These are phyloP conservation scores for Arctium lappa DNA, from an alignment of 129 eudicot species.

Conservation along the genomic window DNA sequence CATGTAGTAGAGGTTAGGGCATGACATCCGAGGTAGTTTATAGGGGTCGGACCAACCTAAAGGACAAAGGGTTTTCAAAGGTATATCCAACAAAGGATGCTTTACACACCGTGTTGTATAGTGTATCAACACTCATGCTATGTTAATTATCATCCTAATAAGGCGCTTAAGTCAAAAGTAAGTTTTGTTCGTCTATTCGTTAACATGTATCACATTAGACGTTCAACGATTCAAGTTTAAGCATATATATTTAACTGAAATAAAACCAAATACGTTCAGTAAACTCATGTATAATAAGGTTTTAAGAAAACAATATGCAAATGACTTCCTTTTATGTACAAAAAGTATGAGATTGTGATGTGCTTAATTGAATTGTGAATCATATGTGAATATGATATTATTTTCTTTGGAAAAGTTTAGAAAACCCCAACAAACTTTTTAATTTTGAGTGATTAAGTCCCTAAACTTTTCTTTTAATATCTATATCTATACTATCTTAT, in stretches of 20 bases:
- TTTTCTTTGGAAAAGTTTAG: too few species aligned
- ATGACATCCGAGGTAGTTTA: not conserved
- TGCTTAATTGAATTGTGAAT: too few species aligned
- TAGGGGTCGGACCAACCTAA: not conserved
- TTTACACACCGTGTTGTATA: not conserved
- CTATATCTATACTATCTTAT: too few species aligned
- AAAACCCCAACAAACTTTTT: too few species aligned
- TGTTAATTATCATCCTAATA: not conserved
- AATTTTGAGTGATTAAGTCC: too few species aligned
- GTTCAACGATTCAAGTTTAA: not conserved
- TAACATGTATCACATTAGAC: constrained; percentile 15
- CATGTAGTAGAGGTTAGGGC: not conserved
- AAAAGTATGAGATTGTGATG: not conserved
- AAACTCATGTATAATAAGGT: not conserved
- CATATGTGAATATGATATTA: too few species aligned
- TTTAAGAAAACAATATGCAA: not conserved
- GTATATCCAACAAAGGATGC: not conserved
- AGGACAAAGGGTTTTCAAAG: not conserved
- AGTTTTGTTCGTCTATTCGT: not conserved
- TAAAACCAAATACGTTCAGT: not conserved
- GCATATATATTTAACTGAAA: not conserved
- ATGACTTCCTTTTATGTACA: not conserved
- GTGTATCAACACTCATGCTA: not conserved
- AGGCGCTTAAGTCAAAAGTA: not conserved
- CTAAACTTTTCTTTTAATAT: too few species aligned